Base-by-base conservation (phyloP, 176 grass and related monocot species). In the Pontederia paniculata region DNA sequence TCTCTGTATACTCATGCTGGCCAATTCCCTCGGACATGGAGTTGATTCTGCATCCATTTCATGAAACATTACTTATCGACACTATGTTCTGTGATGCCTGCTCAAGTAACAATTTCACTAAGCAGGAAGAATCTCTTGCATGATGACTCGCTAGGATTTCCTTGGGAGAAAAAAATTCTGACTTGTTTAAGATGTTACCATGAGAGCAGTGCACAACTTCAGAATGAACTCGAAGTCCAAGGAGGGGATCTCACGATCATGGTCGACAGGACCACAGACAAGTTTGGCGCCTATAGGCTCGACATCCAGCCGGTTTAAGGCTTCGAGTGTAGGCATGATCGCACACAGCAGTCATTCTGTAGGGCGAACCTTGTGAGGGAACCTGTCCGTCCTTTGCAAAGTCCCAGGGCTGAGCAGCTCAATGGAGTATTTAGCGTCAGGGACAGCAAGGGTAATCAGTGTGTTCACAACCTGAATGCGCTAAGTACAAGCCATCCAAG, bases 51-150 rank as follows among this genome's bases (percentile, higher is more conserved):
- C 2, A 18, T 18, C 48, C 64, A 52, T 59, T 4, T 76, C 79
- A n/a, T n/a, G n/a, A 0, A 97, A 88, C 71, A 42, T 98, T 70
- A 91, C 83, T 98, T 12, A 74, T 74, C 0, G 93, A 86, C 69
- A 74, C 77, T 1, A 86, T 98, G 50, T 98, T 98, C 78, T 98
- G 93, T 42, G 93, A 98, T 41, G 80, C 77, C 55, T 98, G 93
- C 75, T 76, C 77, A 23, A 72, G 68, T 57, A 91, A 77, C 71
- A 76, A 74, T 58, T 98, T 91, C 86, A 77, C 83, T 66, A 78
- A 77, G 5, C 73, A 73, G n/a, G 65, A 88, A 86, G 75, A 91
- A 84, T 74, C 90, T 91, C 80, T 54, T 91, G 28, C 28, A 60
- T 52, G 15, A 55, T 5, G 16, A 43, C 4, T 6, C 8, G 14